Conservation (phyloP, 176 grass and related monocot genomes). For the Musa itinerans region DNA sequence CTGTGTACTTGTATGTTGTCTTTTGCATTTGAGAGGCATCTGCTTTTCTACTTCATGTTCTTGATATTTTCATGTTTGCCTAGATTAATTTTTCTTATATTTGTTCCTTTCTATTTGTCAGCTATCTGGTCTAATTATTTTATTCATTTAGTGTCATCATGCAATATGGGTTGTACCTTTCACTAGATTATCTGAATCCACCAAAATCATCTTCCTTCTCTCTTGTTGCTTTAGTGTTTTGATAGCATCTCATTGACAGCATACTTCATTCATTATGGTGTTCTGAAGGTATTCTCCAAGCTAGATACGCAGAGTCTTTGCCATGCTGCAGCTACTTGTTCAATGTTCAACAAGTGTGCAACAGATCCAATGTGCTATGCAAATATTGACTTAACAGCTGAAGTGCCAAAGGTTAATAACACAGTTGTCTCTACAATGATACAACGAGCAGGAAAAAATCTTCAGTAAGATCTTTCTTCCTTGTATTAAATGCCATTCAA, state of each 20-base stretch:
- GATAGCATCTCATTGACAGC: background rate
- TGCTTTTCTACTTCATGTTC: background rate
- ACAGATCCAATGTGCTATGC: conserved; percentile 33
- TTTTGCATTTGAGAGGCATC: background rate
- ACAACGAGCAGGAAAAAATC: conserved; percentile 33
- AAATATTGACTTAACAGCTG: conserved; percentile 30
- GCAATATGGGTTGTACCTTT: background rate
- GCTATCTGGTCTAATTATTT: background rate
- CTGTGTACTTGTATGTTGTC: background rate
- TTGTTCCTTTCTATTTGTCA: background rate
- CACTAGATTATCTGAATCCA: background rate
- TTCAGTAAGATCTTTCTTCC: conserved; percentile 21
- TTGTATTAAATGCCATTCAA: conserved; percentile 1
- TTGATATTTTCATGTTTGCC: background rate
- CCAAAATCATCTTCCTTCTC: background rate
- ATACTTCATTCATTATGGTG: background rate
- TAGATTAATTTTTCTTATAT: background rate
- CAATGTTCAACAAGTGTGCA: conserved; percentile 29
- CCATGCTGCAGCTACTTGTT: conserved; percentile 29
- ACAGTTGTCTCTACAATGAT: conserved; percentile 40
- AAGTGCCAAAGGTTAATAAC: conserved; percentile 17
- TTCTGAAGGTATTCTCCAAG: conserved; percentile 32
- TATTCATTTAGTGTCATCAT: background rate
- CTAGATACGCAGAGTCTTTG: conserved; percentile 32
- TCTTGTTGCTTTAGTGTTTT: background rate